Percentiles rank a stretch among this genome's conserved stretches.
Evolutionary conservation across 441 rosid genomes (phyloP).

Genomic region (Brassica hybrid): DNA sequence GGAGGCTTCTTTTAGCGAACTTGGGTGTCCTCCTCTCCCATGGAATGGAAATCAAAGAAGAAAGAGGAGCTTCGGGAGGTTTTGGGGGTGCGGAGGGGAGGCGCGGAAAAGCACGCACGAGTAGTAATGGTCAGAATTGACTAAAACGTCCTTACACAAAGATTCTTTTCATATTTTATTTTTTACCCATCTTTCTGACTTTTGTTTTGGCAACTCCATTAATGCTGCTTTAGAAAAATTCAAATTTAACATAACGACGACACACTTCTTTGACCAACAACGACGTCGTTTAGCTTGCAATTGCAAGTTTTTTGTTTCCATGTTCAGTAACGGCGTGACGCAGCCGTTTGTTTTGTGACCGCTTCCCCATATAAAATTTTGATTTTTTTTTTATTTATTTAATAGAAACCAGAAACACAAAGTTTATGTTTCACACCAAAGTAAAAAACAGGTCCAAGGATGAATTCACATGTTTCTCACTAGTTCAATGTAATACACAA

Average conservation of each 20-base stretch:
- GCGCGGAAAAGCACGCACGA: conserved; percentile 60
- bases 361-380: background rate
- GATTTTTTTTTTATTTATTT: background rate
- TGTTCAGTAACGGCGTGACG: conserved; percentile 1
- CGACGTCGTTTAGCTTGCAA: conserved; percentile 5
- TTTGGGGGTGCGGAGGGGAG: conserved; percentile 37
- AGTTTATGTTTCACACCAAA: conserved; percentile 2
- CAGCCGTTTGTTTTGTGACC: background rate
- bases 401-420: conserved; percentile 2
- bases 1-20: conserved; percentile 16
- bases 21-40: conserved; percentile 7
- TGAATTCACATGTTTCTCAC: conserved; percentile 15
- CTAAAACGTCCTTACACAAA: conserved; percentile 33
- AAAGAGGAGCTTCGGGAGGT: conserved; percentile 24
- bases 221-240: background rate
- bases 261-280: background rate
- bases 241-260: conserved; percentile 1
- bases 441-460: background rate
- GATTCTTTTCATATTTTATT: conserved; percentile 21
- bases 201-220: conserved; percentile 19
- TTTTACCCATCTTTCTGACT: conserved; percentile 1
- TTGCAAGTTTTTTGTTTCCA: background rate
- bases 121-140: conserved; percentile 26
- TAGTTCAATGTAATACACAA: conserved; percentile 10
- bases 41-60: conserved; percentile 11